Evolutionary conservation across 2,329 filamentous ascomycete species (phyloP), one percentile per base, ranked within the genome.

Genomic region (Cladosporium phlei): DNA sequence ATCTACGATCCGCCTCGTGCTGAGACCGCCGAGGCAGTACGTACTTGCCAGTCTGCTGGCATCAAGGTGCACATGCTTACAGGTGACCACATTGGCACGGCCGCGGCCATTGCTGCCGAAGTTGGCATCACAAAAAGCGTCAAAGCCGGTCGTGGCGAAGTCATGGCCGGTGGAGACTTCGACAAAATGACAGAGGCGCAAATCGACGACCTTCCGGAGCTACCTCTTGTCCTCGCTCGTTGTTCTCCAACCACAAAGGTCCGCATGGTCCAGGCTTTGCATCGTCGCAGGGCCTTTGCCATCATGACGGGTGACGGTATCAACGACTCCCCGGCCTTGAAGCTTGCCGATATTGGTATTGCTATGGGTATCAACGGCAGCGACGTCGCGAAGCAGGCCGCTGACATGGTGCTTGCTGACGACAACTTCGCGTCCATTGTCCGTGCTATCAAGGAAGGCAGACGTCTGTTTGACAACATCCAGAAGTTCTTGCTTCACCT

Each of bases 51-150:
- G 48, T 59, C 64, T 30, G 70, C 70, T 33, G 70, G 70, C 16
- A 72, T 74, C 39, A 69, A 66, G 1, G 70, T 74, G 1, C 70
- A 73, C 52, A 74, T 74, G 71, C 62, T 73, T 20, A 74, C 71
- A 32, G 71, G 71, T 35, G 71, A 74, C 32, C 69, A 73, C 49
- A 64, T 66, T 24, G 68, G 66, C 42, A 73, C 71, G 4, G 71
- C 71, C 3, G 64, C 60, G 19, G 68, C 70, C 25, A 74, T 74
- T 46, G 71, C 71, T 12, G 64, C 62, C 32, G 67, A 72, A 40
- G 69, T 73, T 24, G 69, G 69, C 21, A 73, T 73, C 29, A 33
- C 48, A 45, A 25, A 47, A 57, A 29, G 56, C 58, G 14, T 35
- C 49, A 32, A 53, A 53, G 14, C 53, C 51, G 17, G 49, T 47